These are phyloP conservation scores for Trypanosoma avium DNA, from an alignment of 208 protist genomes.

Conservation along the genomic window DNA sequence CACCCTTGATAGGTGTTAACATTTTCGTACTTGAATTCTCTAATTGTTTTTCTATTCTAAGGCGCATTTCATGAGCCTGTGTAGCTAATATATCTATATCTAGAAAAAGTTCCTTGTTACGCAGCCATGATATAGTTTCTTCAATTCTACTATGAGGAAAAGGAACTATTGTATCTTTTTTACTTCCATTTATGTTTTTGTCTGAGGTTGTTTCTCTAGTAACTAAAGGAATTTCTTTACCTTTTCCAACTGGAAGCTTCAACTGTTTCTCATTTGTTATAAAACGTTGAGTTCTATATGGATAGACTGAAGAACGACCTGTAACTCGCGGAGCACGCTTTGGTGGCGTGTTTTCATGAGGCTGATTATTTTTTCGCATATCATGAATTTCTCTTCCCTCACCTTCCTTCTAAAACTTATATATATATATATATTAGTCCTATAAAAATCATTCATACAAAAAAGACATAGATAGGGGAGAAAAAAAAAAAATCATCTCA, in stretches of 20 bases:
- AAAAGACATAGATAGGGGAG: slow-evolving; percentile 6
- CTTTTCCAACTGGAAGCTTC: background rate
- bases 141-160: slow-evolving; percentile 1
- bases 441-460: background rate
- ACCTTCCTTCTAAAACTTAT: background rate
- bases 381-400: background rate
- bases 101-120: slow-evolving; percentile 6
- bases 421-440: too few species aligned
- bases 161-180: background rate
- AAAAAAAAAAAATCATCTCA: too few species aligned
- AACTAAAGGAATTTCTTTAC: background rate
- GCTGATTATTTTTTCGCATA: background rate
- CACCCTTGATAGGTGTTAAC: background rate
- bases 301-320: slow-evolving; percentile 19
- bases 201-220: background rate
- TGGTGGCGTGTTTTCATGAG: background rate
- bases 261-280: background rate
- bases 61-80: background rate
- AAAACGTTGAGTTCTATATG: slow-evolving; percentile 17
- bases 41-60: background rate
- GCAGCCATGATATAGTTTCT: background rate
- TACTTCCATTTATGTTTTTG: background rate
- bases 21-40: background rate
- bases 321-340: background rate
- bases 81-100: slow-evolving; percentile 5